Base-by-base conservation (phyloP, 148 eudicot genomes). In the Silene latifolia region DNA sequence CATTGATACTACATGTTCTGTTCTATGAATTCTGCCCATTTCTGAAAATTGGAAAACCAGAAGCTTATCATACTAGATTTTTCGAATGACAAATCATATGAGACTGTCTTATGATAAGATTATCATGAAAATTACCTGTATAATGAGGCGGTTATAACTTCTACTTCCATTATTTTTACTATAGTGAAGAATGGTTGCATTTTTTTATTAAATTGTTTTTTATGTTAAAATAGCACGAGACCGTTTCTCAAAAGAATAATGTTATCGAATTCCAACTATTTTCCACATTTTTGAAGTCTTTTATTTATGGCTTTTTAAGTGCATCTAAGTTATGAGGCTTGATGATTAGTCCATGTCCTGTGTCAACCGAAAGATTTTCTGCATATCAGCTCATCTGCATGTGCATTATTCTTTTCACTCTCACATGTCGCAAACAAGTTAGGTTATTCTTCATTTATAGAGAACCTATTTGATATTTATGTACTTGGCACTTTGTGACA, bases 351-450 rank as follows among this genome's bases (percentile, higher is more conserved):
- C 35, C 5, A 32, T 32, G 35, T 32, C 35, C 35, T 32, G 35
- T 32, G 35, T 20, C 57, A 23, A 70, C 7, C 63, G 23, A 53
- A 35, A 53, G 48, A 51, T 17, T 3, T 0, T 32, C 35, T 32
- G 4, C 35, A 2, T 3, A 32, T 32, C 35, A 32, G 5, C 35
- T 32, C 3, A 32, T 32, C 35, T 32, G 35, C 35, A 32, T 32
- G 35, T 29, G 35, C 56, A 62, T 70, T 63, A 71, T 77, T 77
- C 80, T 77, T 63, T 77, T 71, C 71, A 63, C 54, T 78, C 72
- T 62, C 39, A 25, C 12, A 13, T 59, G 23, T 69, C 35, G 5
- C 35, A 32, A 32, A 32, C 35, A 66, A 35, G 42, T 20, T 18
- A 54, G 7, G 13, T 17, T 72, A 72, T 51, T 71, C 25, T 76